Base-by-base conservation (phyloP, 345 rosid genomes). In the Aethionema arabicum region DNA sequence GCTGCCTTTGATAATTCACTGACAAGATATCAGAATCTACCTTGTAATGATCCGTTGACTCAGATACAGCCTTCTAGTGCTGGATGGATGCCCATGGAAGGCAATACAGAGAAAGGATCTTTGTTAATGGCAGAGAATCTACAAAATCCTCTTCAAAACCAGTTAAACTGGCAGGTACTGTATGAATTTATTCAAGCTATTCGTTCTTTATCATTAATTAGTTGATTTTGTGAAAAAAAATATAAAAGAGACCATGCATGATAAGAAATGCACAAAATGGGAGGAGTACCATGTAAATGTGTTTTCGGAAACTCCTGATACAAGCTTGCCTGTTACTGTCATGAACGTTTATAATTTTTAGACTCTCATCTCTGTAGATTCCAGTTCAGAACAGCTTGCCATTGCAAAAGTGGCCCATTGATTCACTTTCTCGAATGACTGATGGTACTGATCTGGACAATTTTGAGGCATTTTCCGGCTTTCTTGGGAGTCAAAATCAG, bases 161-260 rank as follows among this genome's bases (percentile, higher is more conserved):
- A 84, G 65, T 67, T 78, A 60, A 73, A 82, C 78, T 84, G 84
- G 88, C 90, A 88, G 96, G 95, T 88, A 75, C 37, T 47, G 45
- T 14, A 39, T n/a, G 11, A n/a, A 42, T 42, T 8, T 40, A 43
- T 36, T 32, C 35, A 57, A 41, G 54, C 37, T 65, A 16, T 29
- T 58, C 55, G 50, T 56, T 36, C 21, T 4, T 49, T 29, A 29
- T 29, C 21, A 21, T 21, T 1, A 21, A 21, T 48, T 15, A 32
- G 27, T 61, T 12, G 53, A 32, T 59, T 11, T 14, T 32, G 32
- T n/a, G 42, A 37, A 37, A 6, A 37, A 8, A 8, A 40, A 40
- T 3, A 40, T 40, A 3, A 40, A 40, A 37, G 8, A 40, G 9
- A 40, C n/a, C 11, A 40, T 11, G 27, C 27, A 21, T 57, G 39